Evolutionary conservation across 495 filamentous ascomycete species (phyloP).

Genomic region (Aspergillus sparsus): DNA sequence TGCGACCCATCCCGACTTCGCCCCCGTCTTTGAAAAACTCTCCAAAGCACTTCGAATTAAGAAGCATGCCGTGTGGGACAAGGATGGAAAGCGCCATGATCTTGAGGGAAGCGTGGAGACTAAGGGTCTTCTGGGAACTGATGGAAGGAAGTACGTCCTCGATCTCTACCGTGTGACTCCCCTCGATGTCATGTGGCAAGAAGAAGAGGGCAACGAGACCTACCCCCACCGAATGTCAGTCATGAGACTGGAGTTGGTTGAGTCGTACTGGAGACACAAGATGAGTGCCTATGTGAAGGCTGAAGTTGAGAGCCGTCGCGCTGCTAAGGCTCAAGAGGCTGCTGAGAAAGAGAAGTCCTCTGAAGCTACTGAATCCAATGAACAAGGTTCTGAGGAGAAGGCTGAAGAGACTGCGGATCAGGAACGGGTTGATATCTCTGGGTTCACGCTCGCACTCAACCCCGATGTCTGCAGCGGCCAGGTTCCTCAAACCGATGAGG

Average conservation of each 20-base stretch:
- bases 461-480: conserved; percentile 96
- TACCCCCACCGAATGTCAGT: conserved; percentile 98
- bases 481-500: conserved; percentile 81
- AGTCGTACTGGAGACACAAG: conserved; percentile 78
- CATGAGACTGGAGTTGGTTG: conserved; percentile 83
- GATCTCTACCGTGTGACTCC: conserved; percentile 95
- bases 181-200: conserved; percentile 86
- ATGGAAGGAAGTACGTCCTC: conserved; percentile 94
- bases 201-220: conserved; percentile 62
- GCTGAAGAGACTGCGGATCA: conserved; percentile 43
- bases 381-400: conserved; percentile 34
- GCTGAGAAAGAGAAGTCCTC: conserved; percentile 46
- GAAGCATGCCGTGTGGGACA: conserved; percentile 97
- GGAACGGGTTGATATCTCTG: conserved; percentile 75
- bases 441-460: conserved; percentile 87
- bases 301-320: conserved; percentile 64
- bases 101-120: conserved; percentile 97
- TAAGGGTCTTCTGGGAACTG: conserved; percentile 95
- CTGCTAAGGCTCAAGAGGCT: conserved; percentile 43
- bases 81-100: conserved; percentile 84
- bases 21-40: conserved; percentile 81
- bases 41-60: conserved; percentile 86
- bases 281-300: conserved; percentile 81
- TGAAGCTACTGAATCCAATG: conserved; percentile 31
- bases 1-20: conserved; percentile 83